Percentiles rank a stretch among this genome's conserved stretches.
Conservation (phyloP, 139 green algal genomes). For the Mychonastes homosphaera region DNA sequence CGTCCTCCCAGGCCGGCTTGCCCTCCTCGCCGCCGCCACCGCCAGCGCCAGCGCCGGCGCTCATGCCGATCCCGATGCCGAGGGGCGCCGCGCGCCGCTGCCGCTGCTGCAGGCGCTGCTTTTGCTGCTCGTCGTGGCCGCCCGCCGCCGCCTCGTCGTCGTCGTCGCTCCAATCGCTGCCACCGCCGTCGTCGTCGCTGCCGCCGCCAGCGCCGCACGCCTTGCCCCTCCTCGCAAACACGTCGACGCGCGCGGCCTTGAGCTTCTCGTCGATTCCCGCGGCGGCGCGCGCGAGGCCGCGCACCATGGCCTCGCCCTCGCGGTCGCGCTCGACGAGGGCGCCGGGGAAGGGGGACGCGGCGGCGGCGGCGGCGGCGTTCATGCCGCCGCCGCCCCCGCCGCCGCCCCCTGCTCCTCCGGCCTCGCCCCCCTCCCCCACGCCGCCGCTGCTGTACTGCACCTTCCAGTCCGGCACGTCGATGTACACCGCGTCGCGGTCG, state of each 20-base stretch:
- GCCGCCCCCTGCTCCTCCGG: constrained; percentile 9
- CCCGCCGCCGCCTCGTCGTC: constrained; percentile 25
- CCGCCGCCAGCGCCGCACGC: constrained; percentile 12
- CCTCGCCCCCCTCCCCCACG: constrained; percentile 2
- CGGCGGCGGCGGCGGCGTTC: neutral
- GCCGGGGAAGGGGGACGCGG: no score
- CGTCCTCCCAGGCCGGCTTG: constrained; percentile 1
- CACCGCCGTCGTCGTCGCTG: neutral
- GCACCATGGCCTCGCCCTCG: constrained; percentile 80
- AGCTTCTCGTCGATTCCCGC: constrained; percentile 78
- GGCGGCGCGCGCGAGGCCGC: constrained; percentile 38
- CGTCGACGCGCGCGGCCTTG: constrained; percentile 16
- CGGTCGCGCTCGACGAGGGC: no score
- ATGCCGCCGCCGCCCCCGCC: constrained; percentile 9
- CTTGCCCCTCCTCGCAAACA: constrained; percentile 29
- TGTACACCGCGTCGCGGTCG: constrained; percentile 95
- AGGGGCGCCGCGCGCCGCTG: constrained; percentile 2
- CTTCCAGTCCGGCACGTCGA: constrained; percentile 95
- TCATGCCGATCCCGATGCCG: constrained; percentile 8
- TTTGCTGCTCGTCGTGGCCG: constrained; percentile 33
- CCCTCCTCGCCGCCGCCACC: neutral
- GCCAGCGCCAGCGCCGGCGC: neutral
- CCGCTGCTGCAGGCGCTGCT: constrained; percentile 32
- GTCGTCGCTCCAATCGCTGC: no score
- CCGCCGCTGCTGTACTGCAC: constrained; percentile 44